A percentile compares a stretch with the other conserved stretches of the same genome.
Conservation (phyloP, 176 grass and related monocot species). For the Paspalum notatum region DNA sequence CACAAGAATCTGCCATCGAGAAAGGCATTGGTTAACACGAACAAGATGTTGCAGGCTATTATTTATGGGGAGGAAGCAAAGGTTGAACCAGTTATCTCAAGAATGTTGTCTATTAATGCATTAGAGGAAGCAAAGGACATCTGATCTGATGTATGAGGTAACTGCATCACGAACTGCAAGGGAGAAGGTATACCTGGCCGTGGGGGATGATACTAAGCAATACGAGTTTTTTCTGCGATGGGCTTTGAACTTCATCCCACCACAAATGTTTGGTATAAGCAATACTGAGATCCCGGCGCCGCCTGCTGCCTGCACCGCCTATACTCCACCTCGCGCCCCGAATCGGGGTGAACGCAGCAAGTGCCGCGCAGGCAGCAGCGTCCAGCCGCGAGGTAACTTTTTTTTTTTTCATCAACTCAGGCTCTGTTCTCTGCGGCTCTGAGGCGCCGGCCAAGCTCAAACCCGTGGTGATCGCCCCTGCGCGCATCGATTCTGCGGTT, state of each 20-base stretch:
- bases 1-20: conserved; percentile 19
- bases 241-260: conserved; percentile 25
- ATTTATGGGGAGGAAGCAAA: neutral
- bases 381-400: too few species aligned
- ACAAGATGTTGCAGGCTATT: neutral
- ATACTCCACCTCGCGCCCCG: too few species aligned
- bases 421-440: too few species aligned
- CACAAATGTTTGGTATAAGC: conserved; percentile 2
- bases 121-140: conserved; percentile 8
- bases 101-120: neutral
- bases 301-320: too few species aligned
- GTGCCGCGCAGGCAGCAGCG: too few species aligned
- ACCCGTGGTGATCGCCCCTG: too few species aligned
- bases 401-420: too few species aligned
- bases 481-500: too few species aligned
- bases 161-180: neutral
- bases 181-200: conserved; percentile 11
- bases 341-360: too few species aligned
- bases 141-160: conserved; percentile 8
- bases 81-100: neutral
- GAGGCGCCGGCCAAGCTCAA: too few species aligned
- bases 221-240: conserved; percentile 1
- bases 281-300: too few species aligned
- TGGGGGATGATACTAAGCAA: neutral
- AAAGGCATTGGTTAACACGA: neutral